A percentile compares a stretch with the other conserved stretches of the same genome.
These are phyloP conservation scores for Cinchona pubescens DNA, from an alignment of 257 asterid species.

Conservation along the genomic window DNA sequence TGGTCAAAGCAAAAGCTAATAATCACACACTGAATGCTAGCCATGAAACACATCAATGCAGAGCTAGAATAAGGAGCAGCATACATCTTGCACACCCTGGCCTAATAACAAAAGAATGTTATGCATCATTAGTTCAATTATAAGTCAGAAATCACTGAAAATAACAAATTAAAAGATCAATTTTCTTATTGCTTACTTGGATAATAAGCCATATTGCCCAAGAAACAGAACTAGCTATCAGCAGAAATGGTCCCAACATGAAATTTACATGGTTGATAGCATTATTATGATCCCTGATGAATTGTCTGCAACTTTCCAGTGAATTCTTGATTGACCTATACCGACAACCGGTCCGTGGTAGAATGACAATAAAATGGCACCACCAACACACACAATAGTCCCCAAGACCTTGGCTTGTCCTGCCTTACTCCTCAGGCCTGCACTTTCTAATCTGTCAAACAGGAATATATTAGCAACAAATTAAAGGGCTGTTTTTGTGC, in stretches of 20 bases:
- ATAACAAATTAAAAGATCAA: neutral
- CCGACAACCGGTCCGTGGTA: constrained; percentile 54
- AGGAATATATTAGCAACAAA: neutral
- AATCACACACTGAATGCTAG: constrained; percentile 61
- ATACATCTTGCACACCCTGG: constrained; percentile 53
- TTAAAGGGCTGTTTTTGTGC: neutral
- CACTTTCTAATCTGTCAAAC: constrained; percentile 53
- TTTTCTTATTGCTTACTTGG: constrained; percentile 41
- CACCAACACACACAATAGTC: constrained; percentile 68
- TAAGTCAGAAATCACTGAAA: neutral
- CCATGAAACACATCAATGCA: constrained; percentile 73
- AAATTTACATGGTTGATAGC: constrained; percentile 39
- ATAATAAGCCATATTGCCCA: constrained; percentile 80
- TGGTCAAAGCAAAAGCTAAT: constrained; percentile 57
- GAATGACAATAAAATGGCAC: constrained; percentile 66
- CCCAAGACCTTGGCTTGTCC: constrained; percentile 75
- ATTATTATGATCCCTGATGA: constrained; percentile 27
- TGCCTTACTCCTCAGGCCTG: constrained; percentile 51
- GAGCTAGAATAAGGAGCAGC: constrained; percentile 79
- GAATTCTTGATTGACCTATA: constrained; percentile 53
- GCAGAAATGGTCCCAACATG: constrained; percentile 63
- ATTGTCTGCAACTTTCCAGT: constrained; percentile 65
- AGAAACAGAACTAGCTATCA: constrained; percentile 64
- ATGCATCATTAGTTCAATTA: neutral
- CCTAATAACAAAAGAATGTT: constrained; percentile 31